Percentiles rank a stretch among this genome's conserved stretches.
Evolutionary conservation across 2,329 filamentous ascomycete genomes (phyloP).

Genomic region (Colletotrichum sp.): DNA sequence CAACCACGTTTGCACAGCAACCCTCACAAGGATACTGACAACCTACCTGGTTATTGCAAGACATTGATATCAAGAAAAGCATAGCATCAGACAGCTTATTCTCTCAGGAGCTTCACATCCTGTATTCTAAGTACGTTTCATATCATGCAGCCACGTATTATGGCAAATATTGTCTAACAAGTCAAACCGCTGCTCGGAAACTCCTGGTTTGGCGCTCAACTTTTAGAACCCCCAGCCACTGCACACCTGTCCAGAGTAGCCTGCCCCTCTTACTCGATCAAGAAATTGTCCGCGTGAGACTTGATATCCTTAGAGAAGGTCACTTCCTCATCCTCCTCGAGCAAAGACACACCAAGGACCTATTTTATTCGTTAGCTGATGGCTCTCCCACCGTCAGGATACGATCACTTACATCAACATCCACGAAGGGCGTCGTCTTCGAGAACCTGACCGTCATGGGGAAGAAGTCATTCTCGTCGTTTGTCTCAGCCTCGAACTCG

Average conservation of each 20-base stretch:
- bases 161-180: constrained; percentile 13
- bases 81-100: not conserved
- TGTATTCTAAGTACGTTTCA: constrained; percentile 17
- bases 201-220: constrained; percentile 12
- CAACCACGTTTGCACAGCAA: not conserved
- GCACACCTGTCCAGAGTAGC: not conserved
- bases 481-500: constrained; percentile 90
- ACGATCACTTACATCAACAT: constrained; percentile 81
- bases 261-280: constrained; percentile 66
- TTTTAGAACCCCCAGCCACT: not conserved
- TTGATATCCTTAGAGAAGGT: constrained; percentile 84
- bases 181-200: constrained; percentile 19
- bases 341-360: constrained; percentile 73
- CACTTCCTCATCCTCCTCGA: constrained; percentile 80
- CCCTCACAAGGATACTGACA: not conserved
- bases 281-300: constrained; percentile 76
- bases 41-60: not conserved
- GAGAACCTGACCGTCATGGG: constrained; percentile 92
- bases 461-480: constrained; percentile 95
- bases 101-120: not conserved
- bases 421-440: constrained; percentile 85
- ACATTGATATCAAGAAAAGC: not conserved
- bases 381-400: not conserved
- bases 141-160: constrained; percentile 13
- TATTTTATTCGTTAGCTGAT: constrained; percentile 5